Evolutionary conservation across 148 eudicot species (phyloP), one percentile per base, ranked within the genome.

Genomic region (Polygonum maritimum): DNA sequence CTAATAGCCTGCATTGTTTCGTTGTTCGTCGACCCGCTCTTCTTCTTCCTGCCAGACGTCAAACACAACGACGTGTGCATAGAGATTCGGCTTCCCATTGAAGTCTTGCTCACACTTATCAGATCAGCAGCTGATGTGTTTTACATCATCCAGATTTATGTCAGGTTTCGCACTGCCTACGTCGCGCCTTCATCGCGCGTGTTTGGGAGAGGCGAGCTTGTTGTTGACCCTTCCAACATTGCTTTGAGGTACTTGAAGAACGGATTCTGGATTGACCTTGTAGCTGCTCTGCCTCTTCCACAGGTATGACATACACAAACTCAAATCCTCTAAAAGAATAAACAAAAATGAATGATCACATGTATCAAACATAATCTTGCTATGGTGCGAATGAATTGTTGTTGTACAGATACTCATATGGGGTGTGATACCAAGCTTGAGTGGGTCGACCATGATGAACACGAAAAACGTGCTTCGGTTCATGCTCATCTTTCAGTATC

Each of bases 141-240:
- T 74, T 93, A 93, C 51, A 36, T 83, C 3, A 40, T 86, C 69
- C 93, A 93, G 83, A 91, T 93, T 79, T 80, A 81, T 69, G 79
- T 90, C n/a, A 86, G 80, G 78, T 93, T 93, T 75, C 83, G 89
- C 4, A 93, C 98, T 19, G 98, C 98, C 33, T 93, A 84, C 49
- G 82, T 91, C 16, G 96, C 96, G 1, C 98, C 96, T 12, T 93
- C 98, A 4, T 93, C 98, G 9, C 87, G 92, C 41, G 85, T 91
- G 3, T 89, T 89, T 77, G 98, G 96, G 40, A 82, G 98, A 75
- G 98, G 98, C 22, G 96, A 93, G 81, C 90, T 93, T 49, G 86
- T 93, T 54, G 79, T 93, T 4, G 92, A 91, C 48, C 78, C 87
- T n/a, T 55, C 73, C 1, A 89, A 83, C 82, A 89, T 93, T 35